Evolutionary conservation across 2,329 filamentous ascomycete genomes (phyloP).

Genomic region (Claviceps monticola): DNA sequence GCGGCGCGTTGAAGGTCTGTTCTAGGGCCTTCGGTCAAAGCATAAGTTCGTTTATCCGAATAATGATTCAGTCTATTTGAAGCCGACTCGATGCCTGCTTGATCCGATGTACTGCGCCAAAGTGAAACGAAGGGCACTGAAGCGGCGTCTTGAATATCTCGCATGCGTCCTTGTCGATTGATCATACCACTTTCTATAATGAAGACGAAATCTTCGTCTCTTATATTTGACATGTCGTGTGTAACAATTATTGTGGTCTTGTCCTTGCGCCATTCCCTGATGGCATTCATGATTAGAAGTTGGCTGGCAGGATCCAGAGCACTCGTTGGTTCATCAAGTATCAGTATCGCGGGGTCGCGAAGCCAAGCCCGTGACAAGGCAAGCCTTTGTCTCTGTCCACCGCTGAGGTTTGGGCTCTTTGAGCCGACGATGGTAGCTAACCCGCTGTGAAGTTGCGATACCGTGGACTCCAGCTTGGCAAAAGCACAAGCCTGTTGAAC

Average conservation of each 20-base stretch:
- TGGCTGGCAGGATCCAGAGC: slow-evolving; percentile 66
- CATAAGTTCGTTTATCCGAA: too few relatives aligned
- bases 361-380: slow-evolving; percentile 67
- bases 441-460: slow-evolving; percentile 53
- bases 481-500: slow-evolving; percentile 50
- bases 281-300: slow-evolving; percentile 54
- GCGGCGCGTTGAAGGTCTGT: neutral
- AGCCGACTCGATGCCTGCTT: neutral
- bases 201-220: slow-evolving; percentile 61
- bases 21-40: neutral
- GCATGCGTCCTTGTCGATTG: slow-evolving; percentile 45
- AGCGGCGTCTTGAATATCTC: neutral
- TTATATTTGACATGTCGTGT: slow-evolving; percentile 71
- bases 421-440: slow-evolving; percentile 58
- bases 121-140: neutral
- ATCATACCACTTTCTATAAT: slow-evolving; percentile 58
- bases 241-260: slow-evolving; percentile 92
- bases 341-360: slow-evolving; percentile 63
- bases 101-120: neutral
- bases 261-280: slow-evolving; percentile 61
- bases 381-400: slow-evolving; percentile 72
- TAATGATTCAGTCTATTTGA: too few relatives aligned
- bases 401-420: slow-evolving; percentile 60
- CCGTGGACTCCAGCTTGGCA: slow-evolving; percentile 53
- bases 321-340: slow-evolving; percentile 82